Percentiles rank a stretch among this genome's conserved stretches.
phyloP scores from a whole-genome alignment of 73 alveolate genomes.

The Symbiodinium pilosum region DNA sequence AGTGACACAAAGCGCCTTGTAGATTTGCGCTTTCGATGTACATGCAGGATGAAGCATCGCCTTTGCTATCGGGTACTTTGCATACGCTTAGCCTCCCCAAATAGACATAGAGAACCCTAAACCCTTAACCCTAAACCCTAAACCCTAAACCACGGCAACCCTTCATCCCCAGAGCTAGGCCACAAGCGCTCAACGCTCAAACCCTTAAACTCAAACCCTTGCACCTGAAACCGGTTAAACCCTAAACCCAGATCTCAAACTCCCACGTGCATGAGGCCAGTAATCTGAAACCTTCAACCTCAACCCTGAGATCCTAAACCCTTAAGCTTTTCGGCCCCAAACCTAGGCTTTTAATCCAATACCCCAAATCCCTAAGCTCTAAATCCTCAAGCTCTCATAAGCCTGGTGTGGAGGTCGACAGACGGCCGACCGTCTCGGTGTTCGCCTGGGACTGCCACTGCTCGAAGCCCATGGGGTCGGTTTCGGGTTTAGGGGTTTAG shows the following conservation, averaged over 20 bases:
- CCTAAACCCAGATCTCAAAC: background rate
- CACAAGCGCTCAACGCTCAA: background rate
- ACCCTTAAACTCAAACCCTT: background rate
- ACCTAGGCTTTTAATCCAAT: too few relatives aligned
- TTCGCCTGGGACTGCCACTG: background rate
- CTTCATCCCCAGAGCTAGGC: background rate
- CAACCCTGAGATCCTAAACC: too few relatives aligned
- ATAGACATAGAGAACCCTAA: background rate
- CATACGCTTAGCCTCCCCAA: too few relatives aligned
- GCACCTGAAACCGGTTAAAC: too few relatives aligned
- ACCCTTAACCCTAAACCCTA: background rate
- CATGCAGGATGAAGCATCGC: too few relatives aligned
- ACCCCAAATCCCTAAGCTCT: background rate
- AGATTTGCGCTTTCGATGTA: too few relatives aligned
- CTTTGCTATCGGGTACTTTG: too few relatives aligned
- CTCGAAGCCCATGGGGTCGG: background rate
- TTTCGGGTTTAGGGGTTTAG: too few relatives aligned
- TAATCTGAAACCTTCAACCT: too few relatives aligned
- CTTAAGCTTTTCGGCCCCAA: background rate
- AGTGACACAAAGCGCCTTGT: too few relatives aligned
- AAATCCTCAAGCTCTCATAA: background rate
- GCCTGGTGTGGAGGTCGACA: background rate
- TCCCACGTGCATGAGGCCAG: background rate
- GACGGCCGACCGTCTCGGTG: background rate
- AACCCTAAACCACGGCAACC: background rate